Conservation (phyloP, 768 basidiomycete genomes). For the Suillus clintonianus region DNA sequence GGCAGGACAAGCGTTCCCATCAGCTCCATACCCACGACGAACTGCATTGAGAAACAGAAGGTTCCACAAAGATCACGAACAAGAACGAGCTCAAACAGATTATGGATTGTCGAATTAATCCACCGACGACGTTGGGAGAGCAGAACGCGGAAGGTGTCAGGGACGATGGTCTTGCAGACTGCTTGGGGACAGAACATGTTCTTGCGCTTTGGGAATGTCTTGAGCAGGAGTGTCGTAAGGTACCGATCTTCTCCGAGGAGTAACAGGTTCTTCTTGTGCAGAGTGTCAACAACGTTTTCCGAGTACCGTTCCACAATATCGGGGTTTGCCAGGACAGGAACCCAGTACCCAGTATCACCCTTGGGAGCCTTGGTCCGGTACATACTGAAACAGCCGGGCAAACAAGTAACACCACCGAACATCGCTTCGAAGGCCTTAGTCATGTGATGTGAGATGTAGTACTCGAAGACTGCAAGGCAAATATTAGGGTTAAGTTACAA, state of each 20-base stretch:
- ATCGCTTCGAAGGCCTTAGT: conserved; percentile 99
- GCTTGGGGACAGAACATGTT: conserved; percentile 99
- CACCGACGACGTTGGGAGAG: conserved; percentile 97
- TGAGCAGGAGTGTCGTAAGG: conserved; percentile 94
- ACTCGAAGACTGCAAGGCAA: conserved; percentile 82
- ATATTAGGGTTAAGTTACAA: conserved; percentile 8
- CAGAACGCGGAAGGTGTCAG: conserved; percentile 91
- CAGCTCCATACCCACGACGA: conserved; percentile 98
- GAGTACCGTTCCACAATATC: conserved; percentile 99
- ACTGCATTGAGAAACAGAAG: conserved; percentile 99
- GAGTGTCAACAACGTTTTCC: conserved; percentile 97
- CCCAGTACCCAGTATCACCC: conserved; percentile 94
- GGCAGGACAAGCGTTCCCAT: conserved; percentile 95
- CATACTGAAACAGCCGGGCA: conserved; percentile 99
- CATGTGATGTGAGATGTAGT: conserved; percentile 99
- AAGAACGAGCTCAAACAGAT: conserved; percentile 90
- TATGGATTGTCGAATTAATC: conserved; percentile 99
- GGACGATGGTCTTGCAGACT: conserved; percentile 98
- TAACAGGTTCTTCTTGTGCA: conserved; percentile 99
- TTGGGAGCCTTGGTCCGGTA: conserved; percentile 99
- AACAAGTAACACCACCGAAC: conserved; percentile 99
- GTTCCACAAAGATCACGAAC: conserved; percentile 99
- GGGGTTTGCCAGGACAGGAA: conserved; percentile 96
- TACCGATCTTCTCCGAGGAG: conserved; percentile 99
- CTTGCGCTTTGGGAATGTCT: conserved; percentile 99